Evolutionary conservation across 768 basidiomycete species (phyloP), one percentile per base, ranked within the genome.

Genomic region (Hygrocybe coccinea): DNA sequence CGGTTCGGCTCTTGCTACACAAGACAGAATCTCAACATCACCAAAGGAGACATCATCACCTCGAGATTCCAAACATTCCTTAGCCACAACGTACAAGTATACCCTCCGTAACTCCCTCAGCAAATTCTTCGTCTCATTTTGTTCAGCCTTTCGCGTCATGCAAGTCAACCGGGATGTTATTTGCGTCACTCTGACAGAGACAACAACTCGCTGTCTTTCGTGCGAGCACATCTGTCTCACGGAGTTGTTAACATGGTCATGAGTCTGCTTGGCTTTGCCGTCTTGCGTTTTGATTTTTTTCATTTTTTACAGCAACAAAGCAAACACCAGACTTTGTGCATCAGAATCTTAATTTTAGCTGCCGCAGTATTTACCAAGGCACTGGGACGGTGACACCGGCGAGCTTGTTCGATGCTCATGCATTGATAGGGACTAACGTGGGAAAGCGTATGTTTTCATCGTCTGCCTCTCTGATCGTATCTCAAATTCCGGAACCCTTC

Each of bases 1-100:
- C 14, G 94, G 93, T 5, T 91, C 90, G 2, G 82, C 84, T 29
- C 81, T 97, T 4, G 86, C 91, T 2, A 92, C 90, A 0, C 89
- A 93, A 65, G 86, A 93, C 55, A 76, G 93, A 44, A 64, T 91
- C 12, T 71, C 74, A 1, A 69, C 69, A 8, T 60, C 72, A n/a
- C n/a, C n/a, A 15, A 57, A 63, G 57, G 47, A 60, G 46, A 59
- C 60, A 47, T 60, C 62, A 38, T 53, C 59, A 41, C 37, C 57
- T 5, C 48, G 56, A 17, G 44, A 60, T 34, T 50, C 56, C 39
- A 64, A 64, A 49, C 56, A 65, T 15, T 63, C 67, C 24, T 56
- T 56, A 54, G 59, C 62, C 34, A 33, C 51, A 45, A 36, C 54
- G 50, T 25, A 50, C 29, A 47, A 62, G 50, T 22, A 58, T 48